Percentiles rank a stretch among this genome's conserved stretches.
phyloP scores from a whole-genome alignment of 176 grass and related monocot genomes.

The Panicum miliaceum region DNA sequence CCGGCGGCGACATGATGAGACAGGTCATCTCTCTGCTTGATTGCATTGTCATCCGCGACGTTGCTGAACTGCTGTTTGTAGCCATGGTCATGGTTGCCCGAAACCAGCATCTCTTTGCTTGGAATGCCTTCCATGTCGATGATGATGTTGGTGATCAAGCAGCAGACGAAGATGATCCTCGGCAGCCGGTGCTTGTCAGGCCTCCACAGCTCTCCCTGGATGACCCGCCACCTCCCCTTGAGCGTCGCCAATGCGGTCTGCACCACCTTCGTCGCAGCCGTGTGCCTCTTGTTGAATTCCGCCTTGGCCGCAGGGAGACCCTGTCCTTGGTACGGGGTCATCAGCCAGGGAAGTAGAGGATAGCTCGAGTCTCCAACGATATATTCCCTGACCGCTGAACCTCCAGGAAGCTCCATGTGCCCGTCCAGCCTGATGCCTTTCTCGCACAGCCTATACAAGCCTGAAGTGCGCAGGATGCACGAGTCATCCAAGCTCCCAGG shows the following conservation, averaged over 20 bases:
- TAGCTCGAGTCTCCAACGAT: conserved; percentile 75
- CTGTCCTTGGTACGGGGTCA: conserved; percentile 74
- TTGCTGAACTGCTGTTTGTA: conserved; percentile 52
- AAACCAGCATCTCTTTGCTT: conserved; percentile 15
- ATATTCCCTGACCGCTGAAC: conserved; percentile 67
- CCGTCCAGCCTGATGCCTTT: conserved; percentile 67
- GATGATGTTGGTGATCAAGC: conserved; percentile 50
- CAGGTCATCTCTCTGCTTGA: conserved; percentile 44
- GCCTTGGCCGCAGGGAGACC: conserved; percentile 40
- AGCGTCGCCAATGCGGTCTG: conserved; percentile 54
- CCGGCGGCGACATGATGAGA: conserved; percentile 24
- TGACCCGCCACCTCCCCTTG: conserved; percentile 64
- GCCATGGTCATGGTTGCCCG: conserved; percentile 32
- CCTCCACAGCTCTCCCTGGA: conserved; percentile 70
- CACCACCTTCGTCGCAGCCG: conserved; percentile 41
- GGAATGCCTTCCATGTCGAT: conserved; percentile 46
- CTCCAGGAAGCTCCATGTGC: conserved; percentile 55
- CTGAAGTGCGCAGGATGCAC: conserved; percentile 70
- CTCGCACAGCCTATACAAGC: conserved; percentile 74
- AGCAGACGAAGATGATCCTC: conserved; percentile 51
- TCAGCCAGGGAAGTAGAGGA: conserved; percentile 85
- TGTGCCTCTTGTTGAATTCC: conserved; percentile 70
- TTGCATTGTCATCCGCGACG: conserved; percentile 28
- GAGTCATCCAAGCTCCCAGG: conserved; percentile 81
- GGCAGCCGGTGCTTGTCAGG: conserved; percentile 73